Evolutionary conservation across 257 asterid genomes (phyloP).

Genomic region (Rauvolfia tetraphylla): DNA sequence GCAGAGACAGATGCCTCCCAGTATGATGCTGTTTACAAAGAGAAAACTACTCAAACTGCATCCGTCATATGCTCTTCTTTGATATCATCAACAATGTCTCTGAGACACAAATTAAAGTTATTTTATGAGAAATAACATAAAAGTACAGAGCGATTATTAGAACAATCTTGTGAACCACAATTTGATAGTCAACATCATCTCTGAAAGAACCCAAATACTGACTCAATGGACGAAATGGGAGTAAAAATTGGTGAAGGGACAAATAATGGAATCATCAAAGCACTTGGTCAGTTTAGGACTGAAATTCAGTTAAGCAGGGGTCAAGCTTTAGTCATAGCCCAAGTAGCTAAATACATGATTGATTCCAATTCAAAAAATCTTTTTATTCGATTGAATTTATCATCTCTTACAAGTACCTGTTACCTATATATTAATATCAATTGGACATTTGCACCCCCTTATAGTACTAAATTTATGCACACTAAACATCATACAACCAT

Average conservation of each 20-base stretch:
- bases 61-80: conserved; percentile 32
- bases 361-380: not conserved
- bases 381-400: not conserved
- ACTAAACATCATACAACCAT: not conserved
- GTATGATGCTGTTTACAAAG: conserved; percentile 4
- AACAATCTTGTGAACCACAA: not conserved
- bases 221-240: not conserved
- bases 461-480: not conserved
- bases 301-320: not conserved
- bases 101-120: conserved; percentile 19
- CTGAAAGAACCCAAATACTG: not conserved
- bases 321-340: not conserved
- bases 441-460: not conserved
- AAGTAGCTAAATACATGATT: not conserved
- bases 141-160: not conserved
- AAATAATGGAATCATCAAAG: not conserved
- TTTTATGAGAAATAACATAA: not conserved
- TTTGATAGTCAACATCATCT: not conserved
- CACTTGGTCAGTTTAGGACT: not conserved
- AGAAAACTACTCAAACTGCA: conserved; percentile 2
- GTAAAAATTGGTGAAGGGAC: no score
- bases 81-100: conserved; percentile 33
- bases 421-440: not conserved
- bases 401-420: not conserved
- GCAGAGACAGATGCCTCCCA: not conserved